These are phyloP conservation scores for Spizellomyces punctatus DNA, from an alignment of 192 early-diverging fungal species.

Conservation along the genomic window DNA sequence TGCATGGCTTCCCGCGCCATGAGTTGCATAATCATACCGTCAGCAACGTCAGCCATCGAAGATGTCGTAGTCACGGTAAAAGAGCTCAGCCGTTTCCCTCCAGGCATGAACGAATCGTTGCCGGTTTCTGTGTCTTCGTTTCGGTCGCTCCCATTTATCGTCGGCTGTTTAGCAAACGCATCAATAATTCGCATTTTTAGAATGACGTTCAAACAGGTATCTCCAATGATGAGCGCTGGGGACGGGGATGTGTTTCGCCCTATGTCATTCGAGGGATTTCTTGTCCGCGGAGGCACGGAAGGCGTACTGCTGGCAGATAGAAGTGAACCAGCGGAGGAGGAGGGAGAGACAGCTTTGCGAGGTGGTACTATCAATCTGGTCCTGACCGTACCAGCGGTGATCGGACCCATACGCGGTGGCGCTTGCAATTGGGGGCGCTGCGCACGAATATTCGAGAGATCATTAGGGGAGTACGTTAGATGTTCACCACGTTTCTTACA, in stretches of 20 bases:
- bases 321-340: not conserved
- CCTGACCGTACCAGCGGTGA: not conserved
- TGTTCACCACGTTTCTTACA: too few species aligned
- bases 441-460: too few species aligned
- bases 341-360: slow-evolving; percentile 8
- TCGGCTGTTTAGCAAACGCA: slow-evolving; percentile 4
- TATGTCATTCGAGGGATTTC: too few species aligned
- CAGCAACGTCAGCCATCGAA: slow-evolving; percentile 11
- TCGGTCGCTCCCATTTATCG: not conserved
- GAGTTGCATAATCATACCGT: slow-evolving; percentile 30
- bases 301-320: too few species aligned
- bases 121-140: not conserved
- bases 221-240: not conserved
- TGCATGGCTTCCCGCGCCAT: slow-evolving; percentile 39
- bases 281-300: too few species aligned
- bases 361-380: slow-evolving; percentile 4
- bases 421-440: not conserved
- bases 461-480: too few species aligned
- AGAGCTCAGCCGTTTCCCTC: slow-evolving; percentile 8
- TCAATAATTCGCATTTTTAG: not conserved
- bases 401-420: not conserved
- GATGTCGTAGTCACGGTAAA: slow-evolving; percentile 5
- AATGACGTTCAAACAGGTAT: not conserved
- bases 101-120: slow-evolving; percentile 13
- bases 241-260: slow-evolving; percentile 1